These are phyloP conservation scores for Madurella mycetomatis DNA, from an alignment of 2,329 filamentous ascomycete genomes.

Conservation along the genomic window DNA sequence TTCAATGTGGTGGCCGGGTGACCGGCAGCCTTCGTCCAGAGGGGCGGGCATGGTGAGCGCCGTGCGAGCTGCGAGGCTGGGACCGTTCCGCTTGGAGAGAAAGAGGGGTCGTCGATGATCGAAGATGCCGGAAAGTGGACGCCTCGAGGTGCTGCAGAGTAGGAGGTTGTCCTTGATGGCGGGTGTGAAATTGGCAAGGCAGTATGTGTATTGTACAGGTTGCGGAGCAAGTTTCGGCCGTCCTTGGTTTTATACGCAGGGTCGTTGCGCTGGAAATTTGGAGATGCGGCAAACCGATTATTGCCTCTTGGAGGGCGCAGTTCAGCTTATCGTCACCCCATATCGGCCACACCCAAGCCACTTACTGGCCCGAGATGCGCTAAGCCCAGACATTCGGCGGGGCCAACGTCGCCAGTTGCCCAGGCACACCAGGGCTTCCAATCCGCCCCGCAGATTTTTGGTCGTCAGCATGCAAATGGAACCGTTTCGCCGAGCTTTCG, in stretches of 20 bases:
- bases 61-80: background rate
- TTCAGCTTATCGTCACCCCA: conserved; percentile 10
- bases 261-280: background rate
- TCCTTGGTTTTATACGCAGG: background rate
- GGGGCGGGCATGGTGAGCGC: conserved; percentile 39
- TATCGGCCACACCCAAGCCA: conserved; percentile 5
- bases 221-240: background rate
- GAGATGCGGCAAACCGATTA: background rate
- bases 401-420: background rate
- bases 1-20: conserved; percentile 44
- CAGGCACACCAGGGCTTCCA: too few species aligned
- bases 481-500: too few species aligned
- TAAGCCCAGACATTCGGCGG: conserved; percentile 7
- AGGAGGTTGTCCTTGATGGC: too few species aligned
- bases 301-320: background rate
- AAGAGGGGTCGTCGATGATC: too few species aligned
- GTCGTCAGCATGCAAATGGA: too few species aligned
- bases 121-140: too few species aligned
- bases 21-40: conserved; percentile 34
- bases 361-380: background rate
- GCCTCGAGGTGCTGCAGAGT: too few species aligned
- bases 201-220: background rate
- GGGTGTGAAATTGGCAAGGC: background rate
- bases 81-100: too few species aligned
- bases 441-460: too few species aligned